Conservation (phyloP, 78 protist species). For the Dictyostelium firmibasis region DNA sequence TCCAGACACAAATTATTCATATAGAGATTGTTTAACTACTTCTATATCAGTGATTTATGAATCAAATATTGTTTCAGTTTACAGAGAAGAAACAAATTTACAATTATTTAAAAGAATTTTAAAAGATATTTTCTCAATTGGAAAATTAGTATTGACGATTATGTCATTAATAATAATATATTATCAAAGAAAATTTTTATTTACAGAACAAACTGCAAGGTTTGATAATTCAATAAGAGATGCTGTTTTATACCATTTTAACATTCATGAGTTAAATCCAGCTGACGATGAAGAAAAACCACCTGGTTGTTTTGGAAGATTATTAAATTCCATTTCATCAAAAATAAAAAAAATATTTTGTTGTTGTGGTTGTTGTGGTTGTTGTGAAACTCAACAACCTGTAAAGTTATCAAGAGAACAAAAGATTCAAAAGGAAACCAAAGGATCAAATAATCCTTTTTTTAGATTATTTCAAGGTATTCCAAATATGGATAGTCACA, state of each 20-base stretch:
- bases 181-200: background rate
- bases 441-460: background rate
- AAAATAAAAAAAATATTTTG: background rate
- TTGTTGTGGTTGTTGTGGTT: background rate
- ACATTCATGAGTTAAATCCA: background rate
- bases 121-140: background rate
- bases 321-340: background rate
- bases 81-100: background rate
- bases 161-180: background rate
- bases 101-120: background rate
- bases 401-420: background rate
- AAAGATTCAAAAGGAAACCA: background rate
- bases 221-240: background rate
- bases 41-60: background rate
- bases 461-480: background rate
- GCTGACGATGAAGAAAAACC: background rate
- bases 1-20: background rate
- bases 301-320: background rate
- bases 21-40: background rate
- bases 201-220: background rate
- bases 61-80: background rate
- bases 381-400: background rate
- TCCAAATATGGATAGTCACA: background rate
- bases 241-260: background rate
- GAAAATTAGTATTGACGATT: background rate